These are phyloP conservation scores for Santalum album DNA, from an alignment of 164 flowering plant genomes.

Conservation along the genomic window DNA sequence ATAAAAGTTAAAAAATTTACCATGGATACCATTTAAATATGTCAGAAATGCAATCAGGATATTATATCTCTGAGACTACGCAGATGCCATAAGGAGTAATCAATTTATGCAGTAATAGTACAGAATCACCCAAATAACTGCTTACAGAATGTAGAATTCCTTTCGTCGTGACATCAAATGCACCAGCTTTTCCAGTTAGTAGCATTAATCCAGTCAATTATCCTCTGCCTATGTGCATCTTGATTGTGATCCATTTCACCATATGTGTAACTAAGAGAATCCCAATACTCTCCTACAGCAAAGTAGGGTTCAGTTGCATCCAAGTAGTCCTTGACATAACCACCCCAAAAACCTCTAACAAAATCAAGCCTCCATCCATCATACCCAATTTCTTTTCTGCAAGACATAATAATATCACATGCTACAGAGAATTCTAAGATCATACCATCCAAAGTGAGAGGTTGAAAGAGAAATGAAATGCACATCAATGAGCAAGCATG, in stretches of 20 bases:
- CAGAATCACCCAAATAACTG: constrained; percentile 6
- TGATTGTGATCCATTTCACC: constrained; percentile 90
- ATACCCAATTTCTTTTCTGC: constrained; percentile 91
- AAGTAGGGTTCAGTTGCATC: constrained; percentile 90
- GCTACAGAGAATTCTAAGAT: too few species aligned
- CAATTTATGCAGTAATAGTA: not conserved
- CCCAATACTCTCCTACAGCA: constrained; percentile 98
- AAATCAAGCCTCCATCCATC: constrained; percentile 99
- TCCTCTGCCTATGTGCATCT: constrained; percentile 95
- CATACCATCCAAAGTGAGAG: not conserved
- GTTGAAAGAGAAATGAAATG: not conserved
- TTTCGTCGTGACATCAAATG: constrained; percentile 99
- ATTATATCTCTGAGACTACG: not conserved
- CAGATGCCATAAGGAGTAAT: too few species aligned
- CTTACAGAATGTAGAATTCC: constrained; percentile 96
- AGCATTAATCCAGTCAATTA: constrained; percentile 95
- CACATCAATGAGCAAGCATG: too few species aligned
- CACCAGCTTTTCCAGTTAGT: constrained; percentile 86
- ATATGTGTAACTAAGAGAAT: constrained; percentile 86
- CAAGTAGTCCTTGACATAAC: constrained; percentile 93
- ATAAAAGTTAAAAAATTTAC: too few species aligned
- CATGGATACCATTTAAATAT: too few species aligned
- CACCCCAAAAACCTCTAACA: constrained; percentile 99
- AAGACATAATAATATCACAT: constrained; percentile 4
- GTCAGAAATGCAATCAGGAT: too few species aligned